Evolutionary conservation across 1,284 basidiomycete genomes (phyloP).

Genomic region (Lentinus polychrous): DNA sequence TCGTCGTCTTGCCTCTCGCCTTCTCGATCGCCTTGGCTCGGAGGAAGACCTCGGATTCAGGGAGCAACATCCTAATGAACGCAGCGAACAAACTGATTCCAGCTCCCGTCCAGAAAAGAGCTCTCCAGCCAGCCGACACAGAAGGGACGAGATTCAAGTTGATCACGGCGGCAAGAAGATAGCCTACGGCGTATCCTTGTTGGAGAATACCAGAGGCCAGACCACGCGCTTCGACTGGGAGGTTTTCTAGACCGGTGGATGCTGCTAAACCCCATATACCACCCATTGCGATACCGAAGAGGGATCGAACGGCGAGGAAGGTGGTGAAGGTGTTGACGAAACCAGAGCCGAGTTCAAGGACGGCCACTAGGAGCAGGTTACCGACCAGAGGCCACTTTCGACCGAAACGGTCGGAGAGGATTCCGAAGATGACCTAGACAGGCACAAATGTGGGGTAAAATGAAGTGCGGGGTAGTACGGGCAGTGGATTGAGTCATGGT

Average conservation of each 20-base stretch:
- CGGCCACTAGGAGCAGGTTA: constrained; percentile 69
- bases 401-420: constrained; percentile 81
- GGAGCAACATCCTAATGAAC: constrained; percentile 62
- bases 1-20: constrained; percentile 31
- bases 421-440: constrained; percentile 72
- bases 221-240: constrained; percentile 84
- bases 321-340: constrained; percentile 64
- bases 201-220: constrained; percentile 79
- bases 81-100: constrained; percentile 76
- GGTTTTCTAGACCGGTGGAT: constrained; percentile 81
- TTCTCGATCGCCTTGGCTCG: constrained; percentile 47
- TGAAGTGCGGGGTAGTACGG: neutral
- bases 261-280: constrained; percentile 77
- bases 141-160: constrained; percentile 69
- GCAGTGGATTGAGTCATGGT: neutral
- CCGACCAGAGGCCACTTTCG: constrained; percentile 87
- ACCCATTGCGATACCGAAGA: constrained; percentile 88
- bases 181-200: constrained; percentile 56
- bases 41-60: constrained; percentile 78
- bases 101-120: constrained; percentile 62
- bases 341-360: constrained; percentile 74
- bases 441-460: constrained; percentile 2
- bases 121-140: constrained; percentile 47
- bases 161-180: constrained; percentile 53
- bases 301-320: constrained; percentile 67